Conservation (phyloP, 129 eudicot genomes). For the Sambucus nigra region DNA sequence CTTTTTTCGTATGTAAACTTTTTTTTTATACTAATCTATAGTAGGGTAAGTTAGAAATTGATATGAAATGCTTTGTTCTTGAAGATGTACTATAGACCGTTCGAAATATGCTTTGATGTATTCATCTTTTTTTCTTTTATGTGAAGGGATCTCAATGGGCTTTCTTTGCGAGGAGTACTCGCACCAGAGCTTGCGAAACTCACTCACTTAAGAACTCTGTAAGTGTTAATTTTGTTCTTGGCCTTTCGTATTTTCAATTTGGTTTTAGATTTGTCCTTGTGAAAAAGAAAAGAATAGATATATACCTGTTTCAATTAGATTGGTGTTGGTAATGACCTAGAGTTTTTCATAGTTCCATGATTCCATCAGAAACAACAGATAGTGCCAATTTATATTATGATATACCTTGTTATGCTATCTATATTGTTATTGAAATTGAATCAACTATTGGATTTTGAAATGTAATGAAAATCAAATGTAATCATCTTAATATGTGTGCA, state of each 20-base stretch:
- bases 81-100: neutral
- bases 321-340: no score
- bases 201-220: conserved; percentile 63
- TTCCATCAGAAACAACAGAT: no score
- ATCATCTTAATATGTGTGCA: no score
- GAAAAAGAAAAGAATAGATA: no score
- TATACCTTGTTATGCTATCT: no score
- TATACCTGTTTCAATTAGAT: no score
- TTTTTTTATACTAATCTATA: neutral
- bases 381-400: no score
- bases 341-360: no score
- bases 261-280: neutral
- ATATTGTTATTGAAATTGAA: no score
- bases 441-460: no score
- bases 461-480: no score
- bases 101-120: neutral
- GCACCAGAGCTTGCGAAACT: conserved; percentile 81
- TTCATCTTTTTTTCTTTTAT: conserved; percentile 9
- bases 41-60: neutral
- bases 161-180: conserved; percentile 54
- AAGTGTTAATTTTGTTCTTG: conserved; percentile 22
- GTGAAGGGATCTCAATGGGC: conserved; percentile 68
- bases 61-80: neutral
- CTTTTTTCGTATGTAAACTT: no score
- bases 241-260: neutral